These are phyloP conservation scores for Picea abies DNA, from an alignment of 83 land plant species.

Conservation along the genomic window DNA sequence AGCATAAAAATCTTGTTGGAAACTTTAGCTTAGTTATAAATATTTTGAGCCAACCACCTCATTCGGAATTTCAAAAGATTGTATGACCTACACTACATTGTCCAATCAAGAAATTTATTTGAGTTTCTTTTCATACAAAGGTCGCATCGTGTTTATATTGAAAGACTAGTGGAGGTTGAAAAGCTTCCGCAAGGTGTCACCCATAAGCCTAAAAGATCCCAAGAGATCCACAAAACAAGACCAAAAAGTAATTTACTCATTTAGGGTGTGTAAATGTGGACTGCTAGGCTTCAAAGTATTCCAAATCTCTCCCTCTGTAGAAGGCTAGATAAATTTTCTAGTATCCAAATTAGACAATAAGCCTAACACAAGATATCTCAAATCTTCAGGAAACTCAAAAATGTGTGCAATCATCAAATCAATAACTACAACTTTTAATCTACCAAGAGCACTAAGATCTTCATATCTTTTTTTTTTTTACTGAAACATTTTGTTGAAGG, in stretches of 20 bases:
- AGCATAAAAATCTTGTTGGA: no score
- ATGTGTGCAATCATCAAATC: conserved; percentile 19
- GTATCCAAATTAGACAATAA: background rate
- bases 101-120: background rate
- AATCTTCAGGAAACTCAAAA: background rate
- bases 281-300: no score
- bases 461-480: background rate
- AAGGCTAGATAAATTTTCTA: no score
- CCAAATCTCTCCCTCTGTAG: no score
- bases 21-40: background rate
- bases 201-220: conserved; percentile 12
- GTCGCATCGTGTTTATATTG: background rate
- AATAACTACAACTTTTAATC: background rate
- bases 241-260: conserved; percentile 1
- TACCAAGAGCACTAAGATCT: conserved; percentile 12
- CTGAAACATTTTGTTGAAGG: background rate
- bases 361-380: background rate
- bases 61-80: conserved; percentile 22
- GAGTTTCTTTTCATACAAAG: background rate
- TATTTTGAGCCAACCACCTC: conserved; percentile 15
- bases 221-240: background rate
- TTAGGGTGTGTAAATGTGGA: no score
- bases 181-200: conserved; percentile 11
- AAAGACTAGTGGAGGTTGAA: conserved; percentile 1
- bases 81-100: conserved; percentile 3